Evolutionary conservation across 2,329 filamentous ascomycete genomes (phyloP).

Genomic region (Magnaporthales sp.): DNA sequence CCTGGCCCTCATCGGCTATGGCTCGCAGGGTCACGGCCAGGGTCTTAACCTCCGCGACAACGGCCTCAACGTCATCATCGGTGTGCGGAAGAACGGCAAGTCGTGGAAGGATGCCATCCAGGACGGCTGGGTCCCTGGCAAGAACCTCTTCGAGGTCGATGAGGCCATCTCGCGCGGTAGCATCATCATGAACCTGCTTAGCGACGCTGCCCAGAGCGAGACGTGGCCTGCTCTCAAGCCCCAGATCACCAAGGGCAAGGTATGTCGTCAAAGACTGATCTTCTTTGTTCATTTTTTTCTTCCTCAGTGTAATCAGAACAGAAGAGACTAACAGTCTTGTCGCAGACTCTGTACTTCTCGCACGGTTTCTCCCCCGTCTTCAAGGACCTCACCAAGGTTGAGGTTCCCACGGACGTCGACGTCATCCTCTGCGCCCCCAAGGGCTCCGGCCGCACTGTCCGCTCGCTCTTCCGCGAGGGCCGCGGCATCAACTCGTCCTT

Average conservation of each 20-base stretch:
- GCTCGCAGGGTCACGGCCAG: slow-evolving; percentile 95
- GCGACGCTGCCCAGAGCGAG: slow-evolving; percentile 95
- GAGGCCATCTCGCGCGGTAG: slow-evolving; percentile 90
- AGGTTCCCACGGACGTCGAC: slow-evolving; percentile 90
- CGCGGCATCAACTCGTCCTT: slow-evolving; percentile 99
- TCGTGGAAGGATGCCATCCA: slow-evolving; percentile 97
- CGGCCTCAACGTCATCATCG: slow-evolving; percentile 97
- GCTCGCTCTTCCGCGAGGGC: slow-evolving; percentile 97
- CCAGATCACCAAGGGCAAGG: slow-evolving; percentile 97
- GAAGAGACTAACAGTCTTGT: neutral
- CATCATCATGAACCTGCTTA: slow-evolving; percentile 98
- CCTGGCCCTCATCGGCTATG: slow-evolving; percentile 97
- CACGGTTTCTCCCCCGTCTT: slow-evolving; percentile 99
- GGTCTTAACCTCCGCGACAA: slow-evolving; percentile 99
- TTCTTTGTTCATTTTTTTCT: neutral
- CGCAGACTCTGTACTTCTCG: slow-evolving; percentile 96
- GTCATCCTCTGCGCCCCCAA: slow-evolving; percentile 99
- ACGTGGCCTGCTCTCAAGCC: slow-evolving; percentile 99
- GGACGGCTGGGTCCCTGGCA: slow-evolving; percentile 96
- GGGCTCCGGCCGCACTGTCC: slow-evolving; percentile 97
- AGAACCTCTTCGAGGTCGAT: slow-evolving; percentile 98
- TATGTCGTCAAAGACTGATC: slow-evolving; percentile 30
- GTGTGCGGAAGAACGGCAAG: slow-evolving; percentile 95
- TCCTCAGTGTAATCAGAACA: neutral
- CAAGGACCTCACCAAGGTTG: slow-evolving; percentile 98